These are phyloP conservation scores for Petunia axillaris DNA, from an alignment of 257 asterid genomes.

Conservation along the genomic window DNA sequence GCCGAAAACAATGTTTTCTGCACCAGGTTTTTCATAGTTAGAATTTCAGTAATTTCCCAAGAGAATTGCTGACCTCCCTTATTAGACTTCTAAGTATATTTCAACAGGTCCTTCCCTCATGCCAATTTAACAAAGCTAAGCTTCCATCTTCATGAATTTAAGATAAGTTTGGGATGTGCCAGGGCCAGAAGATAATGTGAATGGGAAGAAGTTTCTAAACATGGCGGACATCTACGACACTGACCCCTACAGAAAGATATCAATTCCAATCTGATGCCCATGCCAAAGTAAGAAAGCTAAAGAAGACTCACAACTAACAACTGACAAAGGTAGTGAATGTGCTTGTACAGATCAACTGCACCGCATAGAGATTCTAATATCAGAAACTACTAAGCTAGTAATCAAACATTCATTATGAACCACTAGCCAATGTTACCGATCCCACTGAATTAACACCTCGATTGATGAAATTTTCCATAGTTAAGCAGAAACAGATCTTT, in stretches of 20 bases:
- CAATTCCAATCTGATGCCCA: background rate
- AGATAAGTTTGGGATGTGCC: background rate
- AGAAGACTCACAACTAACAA: background rate
- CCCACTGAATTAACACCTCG: background rate
- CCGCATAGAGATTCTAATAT: background rate
- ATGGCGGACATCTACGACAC: slow-evolving; percentile 10
- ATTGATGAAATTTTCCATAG: background rate
- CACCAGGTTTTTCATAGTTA: slow-evolving; percentile 25
- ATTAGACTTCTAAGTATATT: background rate
- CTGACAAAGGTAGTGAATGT: background rate
- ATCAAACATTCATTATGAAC: background rate
- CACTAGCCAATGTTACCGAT: slow-evolving; percentile 5
- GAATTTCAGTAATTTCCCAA: background rate
- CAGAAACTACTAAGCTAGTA: background rate
- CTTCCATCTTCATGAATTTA: background rate
- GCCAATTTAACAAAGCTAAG: background rate
- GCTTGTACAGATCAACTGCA: background rate
- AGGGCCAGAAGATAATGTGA: background rate
- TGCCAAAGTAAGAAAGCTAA: background rate
- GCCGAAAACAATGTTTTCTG: slow-evolving; percentile 72
- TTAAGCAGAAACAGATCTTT: background rate
- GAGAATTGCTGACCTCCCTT: slow-evolving; percentile 6
- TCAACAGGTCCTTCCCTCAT: background rate
- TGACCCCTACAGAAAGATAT: background rate
- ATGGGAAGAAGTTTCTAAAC: background rate